A percentile compares a stretch with the other conserved stretches of the same genome.
Conservation (phyloP, 176 grass and related monocot species). For the Pontederia crassipes region DNA sequence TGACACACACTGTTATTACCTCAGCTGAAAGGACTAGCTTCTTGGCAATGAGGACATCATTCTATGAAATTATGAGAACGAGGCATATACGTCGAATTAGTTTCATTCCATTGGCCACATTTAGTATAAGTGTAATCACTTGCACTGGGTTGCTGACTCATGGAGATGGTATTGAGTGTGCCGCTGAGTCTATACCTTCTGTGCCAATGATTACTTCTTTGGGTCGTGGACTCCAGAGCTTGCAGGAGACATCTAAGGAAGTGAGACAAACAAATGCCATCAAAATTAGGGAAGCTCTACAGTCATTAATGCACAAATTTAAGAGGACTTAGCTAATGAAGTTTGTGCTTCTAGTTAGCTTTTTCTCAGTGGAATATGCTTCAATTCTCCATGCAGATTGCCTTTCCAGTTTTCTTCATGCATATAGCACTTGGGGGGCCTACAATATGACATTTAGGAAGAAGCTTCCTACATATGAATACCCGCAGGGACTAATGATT, state of each 20-base stretch:
- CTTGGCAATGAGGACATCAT: constrained; percentile 78
- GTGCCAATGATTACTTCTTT: constrained; percentile 64
- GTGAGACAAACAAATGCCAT: constrained; percentile 41
- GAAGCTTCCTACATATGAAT: no score
- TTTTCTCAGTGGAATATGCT: background rate
- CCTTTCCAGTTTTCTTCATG: no score
- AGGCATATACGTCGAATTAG: constrained; percentile 39
- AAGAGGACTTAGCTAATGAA: constrained; percentile 17
- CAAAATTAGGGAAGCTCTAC: constrained; percentile 60
- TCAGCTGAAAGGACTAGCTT: constrained; percentile 65
- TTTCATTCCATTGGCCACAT: constrained; percentile 66
- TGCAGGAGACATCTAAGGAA: constrained; percentile 58
- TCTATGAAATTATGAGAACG: constrained; percentile 93
- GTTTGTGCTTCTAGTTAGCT: background rate
- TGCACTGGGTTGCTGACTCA: constrained; percentile 46
- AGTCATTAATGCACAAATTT: constrained; percentile 54
- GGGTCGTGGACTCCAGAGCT: constrained; percentile 69
- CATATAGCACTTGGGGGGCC: no score
- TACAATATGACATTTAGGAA: no score
- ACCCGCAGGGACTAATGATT: no score
- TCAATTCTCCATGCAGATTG: no score
- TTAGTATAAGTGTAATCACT: constrained; percentile 57
- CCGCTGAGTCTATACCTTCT: constrained; percentile 53
- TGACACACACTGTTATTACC: constrained; percentile 61
- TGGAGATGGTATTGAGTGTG: constrained; percentile 86